Base-by-base conservation (phyloP, 2,329 filamentous ascomycete species). In the Aspergillus intermedius region DNA sequence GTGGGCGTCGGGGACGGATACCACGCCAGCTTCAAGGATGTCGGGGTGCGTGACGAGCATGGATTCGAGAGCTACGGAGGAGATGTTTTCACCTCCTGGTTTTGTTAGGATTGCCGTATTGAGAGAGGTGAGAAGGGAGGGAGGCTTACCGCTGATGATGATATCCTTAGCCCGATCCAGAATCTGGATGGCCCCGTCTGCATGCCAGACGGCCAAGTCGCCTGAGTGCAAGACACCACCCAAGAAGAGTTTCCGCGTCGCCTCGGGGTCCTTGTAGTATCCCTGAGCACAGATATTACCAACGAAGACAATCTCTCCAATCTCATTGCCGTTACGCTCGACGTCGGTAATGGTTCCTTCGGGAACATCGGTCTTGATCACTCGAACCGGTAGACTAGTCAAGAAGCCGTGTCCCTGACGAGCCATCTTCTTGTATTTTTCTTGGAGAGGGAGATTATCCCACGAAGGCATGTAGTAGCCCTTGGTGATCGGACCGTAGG, bases 141-240 rank as follows among this genome's bases (percentile, higher is more conserved):
- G 10, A 25, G 25, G 67, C 77, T 58, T 74, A 88, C 87, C 88
- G 46, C 88, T 94, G 54, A 98, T 98, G 62, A 98, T 98, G 46
- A 98, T 96, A 65, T 98, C 93, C 74, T 98, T 98, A 12, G 89
- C 88, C 17, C 93, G 80, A 70, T 98, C 93, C 50, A 94, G 75
- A 54, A 98, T 95, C 74, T 97, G 89, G 41, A 90, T 84, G 49
- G 88, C 86, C 1, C 91, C 91, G 65, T 97, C 93, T 0, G 86
- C 79, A 71, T 96, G 88, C 87, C 88, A 91, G 0, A 97, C 91
- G 1, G 93, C 93, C 44, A 98, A 70, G 67, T 98, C 93, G 0
- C 93, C 93, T 13, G 87, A 91, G 70, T 95, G 93, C 60, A 90
- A 73, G 17, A 84, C 89, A 3, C 91, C 91, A 5, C 93, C 93